Evolutionary conservation across 2,329 filamentous ascomycete species (phyloP).

Genomic region (Fusarium kyushuense): DNA sequence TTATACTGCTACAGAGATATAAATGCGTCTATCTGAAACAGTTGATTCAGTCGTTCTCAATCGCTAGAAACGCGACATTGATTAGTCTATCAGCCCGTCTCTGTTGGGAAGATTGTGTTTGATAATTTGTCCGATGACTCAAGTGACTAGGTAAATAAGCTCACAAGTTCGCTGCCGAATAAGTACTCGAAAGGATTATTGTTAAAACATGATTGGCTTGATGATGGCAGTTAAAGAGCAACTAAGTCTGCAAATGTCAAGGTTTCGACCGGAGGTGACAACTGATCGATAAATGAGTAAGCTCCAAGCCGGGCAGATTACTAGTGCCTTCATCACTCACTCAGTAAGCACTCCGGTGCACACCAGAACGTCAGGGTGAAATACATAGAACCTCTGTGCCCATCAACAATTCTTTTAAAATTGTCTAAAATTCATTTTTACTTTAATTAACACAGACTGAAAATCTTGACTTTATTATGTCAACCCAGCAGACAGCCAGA

Average conservation of each 20-base stretch:
- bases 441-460: rapidly evolving
- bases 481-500: constrained; percentile 12
- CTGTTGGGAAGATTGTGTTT: not conserved
- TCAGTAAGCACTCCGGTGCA: not conserved
- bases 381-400: not conserved
- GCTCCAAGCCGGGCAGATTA: not conserved
- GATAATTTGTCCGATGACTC: too few species aligned
- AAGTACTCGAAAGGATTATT: rapidly evolving
- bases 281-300: not conserved
- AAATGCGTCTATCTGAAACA: too few species aligned
- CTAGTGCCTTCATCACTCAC: too few species aligned
- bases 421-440: rapidly evolving
- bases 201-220: not conserved
- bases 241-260: not conserved
- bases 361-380: rapidly evolving
- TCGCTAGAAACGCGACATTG: not conserved
- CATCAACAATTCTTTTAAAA: rapidly evolving
- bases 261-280: not conserved
- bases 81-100: not conserved
- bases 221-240: not conserved
- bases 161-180: not conserved
- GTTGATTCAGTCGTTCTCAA: not conserved
- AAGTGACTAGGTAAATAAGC: not conserved
- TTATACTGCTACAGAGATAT: not conserved
- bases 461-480: not conserved